Base-by-base conservation (phyloP, 371 early-diverging fungal species). In the Zychaea mexicana region DNA sequence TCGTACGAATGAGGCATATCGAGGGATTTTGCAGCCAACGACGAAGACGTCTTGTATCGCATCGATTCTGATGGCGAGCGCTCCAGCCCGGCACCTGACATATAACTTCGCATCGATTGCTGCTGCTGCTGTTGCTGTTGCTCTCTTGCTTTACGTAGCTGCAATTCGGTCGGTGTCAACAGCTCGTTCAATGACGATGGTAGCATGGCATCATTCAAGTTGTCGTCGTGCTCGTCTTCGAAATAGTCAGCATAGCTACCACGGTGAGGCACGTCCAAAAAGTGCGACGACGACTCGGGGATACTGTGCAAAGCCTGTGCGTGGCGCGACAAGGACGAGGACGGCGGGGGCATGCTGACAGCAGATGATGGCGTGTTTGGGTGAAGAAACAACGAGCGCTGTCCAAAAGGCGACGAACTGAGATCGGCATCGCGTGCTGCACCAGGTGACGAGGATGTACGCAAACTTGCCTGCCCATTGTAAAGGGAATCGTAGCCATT, bases 161-260 rank as follows among this genome's bases (percentile, higher is more conserved):
- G 79, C 12, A 79, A 72, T 58, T 83, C 83, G 8, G 65, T 76
- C 2, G 81, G 80, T 10, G 83, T 85, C 65, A 85, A 67, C 8
- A 85, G 61, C 31, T 85, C 85, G 47, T 78, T 83, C 15, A 85
- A 63, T 3, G 85, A 85, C 0, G 85, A 76, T 0, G 85, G 85
- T 5, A 85, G 56, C 68, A 81, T 78, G 15, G 76, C 81, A 61
- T 81, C 77, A 45, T 70, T 70, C 22, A 74, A 38, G 53, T n/a
- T n/a, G n/a, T 77, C 81, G 13, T 75, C 67, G 0, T 68, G 62
- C 9, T 49, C 58, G 19, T 72, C 62, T n/a, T 66, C 62, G 10
- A 59, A 62, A 47, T 27, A 61, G n/a, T 68, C 71, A 19, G 28
- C 38, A n/a, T 60, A 62, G 19, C 32, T 19, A 17, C 49, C 56